Percentiles rank a stretch among this genome's conserved stretches.
Evolutionary conservation across 495 filamentous ascomycete genomes (phyloP).

Genomic region (Echria macrotheca): DNA sequence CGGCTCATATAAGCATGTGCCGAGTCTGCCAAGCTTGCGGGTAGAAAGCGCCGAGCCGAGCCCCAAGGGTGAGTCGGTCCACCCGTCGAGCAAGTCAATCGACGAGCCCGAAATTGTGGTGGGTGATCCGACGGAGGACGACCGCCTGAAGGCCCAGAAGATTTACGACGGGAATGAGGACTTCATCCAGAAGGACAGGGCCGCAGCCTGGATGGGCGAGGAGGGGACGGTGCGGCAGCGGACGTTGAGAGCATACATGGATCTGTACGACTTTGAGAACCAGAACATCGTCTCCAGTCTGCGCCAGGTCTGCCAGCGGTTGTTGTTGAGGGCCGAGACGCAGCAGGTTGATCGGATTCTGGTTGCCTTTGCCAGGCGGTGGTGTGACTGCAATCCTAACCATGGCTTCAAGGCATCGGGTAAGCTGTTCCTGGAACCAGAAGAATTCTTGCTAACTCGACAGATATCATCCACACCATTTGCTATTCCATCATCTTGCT

Average conservation of each 20-base stretch:
- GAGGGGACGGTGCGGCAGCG: constrained; percentile 58
- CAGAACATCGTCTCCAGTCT: constrained; percentile 75
- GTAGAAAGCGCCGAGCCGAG: constrained; percentile 30
- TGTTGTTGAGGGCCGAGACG: constrained; percentile 88
- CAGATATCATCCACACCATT: constrained; percentile 95
- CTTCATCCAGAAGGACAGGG: constrained; percentile 66
- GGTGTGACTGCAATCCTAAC: constrained; percentile 91
- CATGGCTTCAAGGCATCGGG: constrained; percentile 89
- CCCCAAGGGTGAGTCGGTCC: constrained; percentile 17
- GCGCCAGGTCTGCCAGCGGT: constrained; percentile 70
- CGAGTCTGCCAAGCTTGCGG: constrained; percentile 37
- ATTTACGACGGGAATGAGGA: constrained; percentile 85
- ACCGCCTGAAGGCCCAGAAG: constrained; percentile 66
- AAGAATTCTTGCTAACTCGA: neutral
- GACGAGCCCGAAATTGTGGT: constrained; percentile 45
- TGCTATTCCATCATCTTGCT: constrained; percentile 92
- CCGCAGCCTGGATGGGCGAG: constrained; percentile 87
- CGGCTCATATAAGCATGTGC: constrained; percentile 45
- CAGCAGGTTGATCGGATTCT: constrained; percentile 95
- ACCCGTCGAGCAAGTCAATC: constrained; percentile 33
- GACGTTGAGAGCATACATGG: constrained; percentile 81
- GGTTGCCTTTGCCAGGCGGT: constrained; percentile 77
- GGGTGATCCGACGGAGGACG: constrained; percentile 55
- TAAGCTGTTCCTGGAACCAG: constrained; percentile 36
- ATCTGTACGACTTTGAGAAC: constrained; percentile 79